Evolutionary conservation across 2,329 filamentous ascomycete genomes (phyloP).

Genomic region (Alternaria arborescens): DNA sequence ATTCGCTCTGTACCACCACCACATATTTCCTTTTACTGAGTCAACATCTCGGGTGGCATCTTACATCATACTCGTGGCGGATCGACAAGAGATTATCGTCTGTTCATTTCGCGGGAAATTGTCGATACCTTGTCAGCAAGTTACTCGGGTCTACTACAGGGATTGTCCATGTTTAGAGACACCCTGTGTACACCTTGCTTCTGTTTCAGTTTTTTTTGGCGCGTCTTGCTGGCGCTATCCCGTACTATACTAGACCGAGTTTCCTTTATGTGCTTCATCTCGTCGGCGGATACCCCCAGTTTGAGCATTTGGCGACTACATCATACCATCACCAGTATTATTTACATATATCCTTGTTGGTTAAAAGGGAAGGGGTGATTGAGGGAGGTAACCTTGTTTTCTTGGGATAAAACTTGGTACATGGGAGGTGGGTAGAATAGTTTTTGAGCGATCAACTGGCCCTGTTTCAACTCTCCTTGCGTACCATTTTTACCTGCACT

Average conservation of each 20-base stretch:
- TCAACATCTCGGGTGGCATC: slow-evolving; percentile 38
- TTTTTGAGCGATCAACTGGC: slow-evolving; percentile 28
- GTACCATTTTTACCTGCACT: slow-evolving; percentile 11
- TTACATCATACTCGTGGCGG: slow-evolving; percentile 28
- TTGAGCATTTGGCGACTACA: slow-evolving; percentile 47
- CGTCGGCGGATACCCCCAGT: slow-evolving; percentile 47
- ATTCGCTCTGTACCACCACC: slow-evolving; percentile 34
- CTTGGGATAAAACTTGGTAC: slow-evolving; percentile 19
- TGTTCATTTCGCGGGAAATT: slow-evolving; percentile 27
- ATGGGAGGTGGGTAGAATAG: slow-evolving; percentile 22
- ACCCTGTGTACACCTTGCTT: slow-evolving; percentile 22
- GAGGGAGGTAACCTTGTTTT: slow-evolving; percentile 13
- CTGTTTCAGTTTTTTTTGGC: slow-evolving; percentile 26
- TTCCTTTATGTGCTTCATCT: slow-evolving; percentile 37
- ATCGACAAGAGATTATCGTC: slow-evolving; percentile 19
- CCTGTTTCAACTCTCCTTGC: slow-evolving; percentile 10
- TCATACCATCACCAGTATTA: slow-evolving; percentile 18
- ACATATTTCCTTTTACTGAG: slow-evolving; percentile 29
- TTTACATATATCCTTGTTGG: slow-evolving; percentile 26
- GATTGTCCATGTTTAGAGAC: slow-evolving; percentile 11
- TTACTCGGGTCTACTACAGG: slow-evolving; percentile 11
- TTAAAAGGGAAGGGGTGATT: slow-evolving; percentile 18
- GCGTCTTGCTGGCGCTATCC: slow-evolving; percentile 23
- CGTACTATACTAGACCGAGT: slow-evolving; percentile 45
- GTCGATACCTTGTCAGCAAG: slow-evolving; percentile 15